phyloP scores from a whole-genome alignment of 108 stramenopile species.

The Aurantiochytrium sp. region DNA sequence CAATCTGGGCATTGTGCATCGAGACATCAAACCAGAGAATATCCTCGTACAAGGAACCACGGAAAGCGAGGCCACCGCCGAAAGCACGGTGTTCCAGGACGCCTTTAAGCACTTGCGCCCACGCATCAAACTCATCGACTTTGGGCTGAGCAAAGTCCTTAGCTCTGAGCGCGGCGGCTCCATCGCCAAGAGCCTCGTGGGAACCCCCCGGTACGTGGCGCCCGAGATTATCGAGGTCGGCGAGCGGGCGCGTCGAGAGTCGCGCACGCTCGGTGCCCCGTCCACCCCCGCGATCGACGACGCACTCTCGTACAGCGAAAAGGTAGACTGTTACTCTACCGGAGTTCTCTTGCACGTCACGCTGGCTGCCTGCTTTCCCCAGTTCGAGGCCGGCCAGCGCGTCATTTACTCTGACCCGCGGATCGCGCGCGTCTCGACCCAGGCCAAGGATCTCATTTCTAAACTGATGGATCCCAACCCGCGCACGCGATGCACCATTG shows the following conservation, averaged over 20 bases:
- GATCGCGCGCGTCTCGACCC: background rate
- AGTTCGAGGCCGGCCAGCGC: background rate
- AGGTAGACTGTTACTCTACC: conserved; percentile 6
- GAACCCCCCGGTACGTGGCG: conserved; percentile 52
- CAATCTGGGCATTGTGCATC: conserved; percentile 72
- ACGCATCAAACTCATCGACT: conserved; percentile 31
- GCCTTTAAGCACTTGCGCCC: background rate
- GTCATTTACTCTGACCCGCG: conserved; percentile 13
- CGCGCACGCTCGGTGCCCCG: background rate
- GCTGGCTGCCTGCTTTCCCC: conserved; percentile 6
- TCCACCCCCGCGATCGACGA: background rate
- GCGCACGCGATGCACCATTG: background rate
- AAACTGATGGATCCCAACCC: background rate
- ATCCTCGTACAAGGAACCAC: conserved; percentile 64
- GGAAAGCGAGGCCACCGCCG: conserved; percentile 54
- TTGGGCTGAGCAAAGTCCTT: conserved; percentile 25
- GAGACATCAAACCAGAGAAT: conserved; percentile 92
- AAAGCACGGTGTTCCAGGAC: background rate
- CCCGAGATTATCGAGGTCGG: conserved; percentile 40
- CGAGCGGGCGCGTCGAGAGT: background rate
- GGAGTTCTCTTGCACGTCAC: background rate
- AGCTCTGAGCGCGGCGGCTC: background rate
- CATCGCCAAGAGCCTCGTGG: conserved; percentile 38
- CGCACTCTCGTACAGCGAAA: background rate
- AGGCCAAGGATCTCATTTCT: background rate